phyloP scores from a whole-genome alignment of 164 flowering plant genomes.

The Sextonia rubra region DNA sequence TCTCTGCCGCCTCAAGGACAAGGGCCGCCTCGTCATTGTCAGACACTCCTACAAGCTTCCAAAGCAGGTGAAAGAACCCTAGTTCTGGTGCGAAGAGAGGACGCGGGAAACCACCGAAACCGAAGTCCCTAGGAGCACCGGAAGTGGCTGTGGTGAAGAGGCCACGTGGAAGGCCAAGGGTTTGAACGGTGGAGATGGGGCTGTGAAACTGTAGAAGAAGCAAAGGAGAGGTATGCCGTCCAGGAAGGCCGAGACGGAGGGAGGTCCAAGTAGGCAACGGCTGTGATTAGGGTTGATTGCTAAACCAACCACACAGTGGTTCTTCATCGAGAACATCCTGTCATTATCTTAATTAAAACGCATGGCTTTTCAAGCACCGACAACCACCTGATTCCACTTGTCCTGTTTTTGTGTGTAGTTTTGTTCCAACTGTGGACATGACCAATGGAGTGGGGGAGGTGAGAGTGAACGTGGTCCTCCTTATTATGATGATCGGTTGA shows the following conservation, averaged over 20 bases:
- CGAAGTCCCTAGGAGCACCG: background rate
- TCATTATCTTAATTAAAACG: too few relatives aligned
- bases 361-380: too few relatives aligned
- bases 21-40: slow-evolving; percentile 2
- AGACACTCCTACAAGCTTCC: background rate
- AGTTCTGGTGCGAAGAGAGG: background rate
- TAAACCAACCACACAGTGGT: too few relatives aligned
- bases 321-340: too few relatives aligned
- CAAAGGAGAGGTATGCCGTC: background rate
- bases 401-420: too few relatives aligned
- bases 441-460: too few relatives aligned
- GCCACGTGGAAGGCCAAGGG: slow-evolving; percentile 1
- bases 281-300: too few relatives aligned
- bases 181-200: background rate
- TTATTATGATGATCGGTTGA: too few relatives aligned
- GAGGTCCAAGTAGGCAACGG: too few relatives aligned
- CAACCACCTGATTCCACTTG: too few relatives aligned
- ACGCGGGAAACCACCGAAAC: background rate
- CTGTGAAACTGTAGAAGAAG: background rate
- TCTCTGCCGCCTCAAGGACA: background rate
- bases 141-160: background rate
- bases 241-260: background rate
- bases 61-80: background rate
- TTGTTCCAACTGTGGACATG: too few relatives aligned
- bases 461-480: too few relatives aligned